Evolutionary conservation across 31 red algal species (phyloP).

Genomic region (Odonthalia washingtoniensis): DNA sequence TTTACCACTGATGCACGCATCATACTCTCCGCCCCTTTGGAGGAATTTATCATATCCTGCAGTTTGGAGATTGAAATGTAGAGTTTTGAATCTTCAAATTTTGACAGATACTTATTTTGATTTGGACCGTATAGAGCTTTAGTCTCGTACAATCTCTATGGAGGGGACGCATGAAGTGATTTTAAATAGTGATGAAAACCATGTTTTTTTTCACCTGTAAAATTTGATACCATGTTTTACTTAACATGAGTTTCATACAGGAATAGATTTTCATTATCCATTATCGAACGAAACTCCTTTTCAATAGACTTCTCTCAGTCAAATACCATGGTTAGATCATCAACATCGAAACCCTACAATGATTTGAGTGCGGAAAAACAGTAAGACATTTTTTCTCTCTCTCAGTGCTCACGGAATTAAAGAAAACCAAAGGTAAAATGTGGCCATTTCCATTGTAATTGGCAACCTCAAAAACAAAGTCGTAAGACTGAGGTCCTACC

Average conservation of each 20-base stretch:
- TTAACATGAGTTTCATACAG: too few species aligned
- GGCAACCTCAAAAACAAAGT: neutral
- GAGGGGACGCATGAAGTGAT: neutral
- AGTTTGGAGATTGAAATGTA: slow-evolving; percentile 8
- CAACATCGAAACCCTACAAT: too few species aligned
- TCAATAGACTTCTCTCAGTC: too few species aligned
- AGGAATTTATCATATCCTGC: slow-evolving; percentile 24
- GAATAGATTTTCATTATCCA: too few species aligned
- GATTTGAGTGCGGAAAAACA: too few species aligned
- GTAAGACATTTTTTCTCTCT: slow-evolving; percentile 20
- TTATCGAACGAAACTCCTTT: too few species aligned
- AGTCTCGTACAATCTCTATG: too few species aligned
- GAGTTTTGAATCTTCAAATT: slow-evolving; percentile 30
- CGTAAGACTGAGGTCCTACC: neutral
- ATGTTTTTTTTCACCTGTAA: too few species aligned
- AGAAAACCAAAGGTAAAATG: slow-evolving; percentile 31
- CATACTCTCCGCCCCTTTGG: slow-evolving; percentile 34
- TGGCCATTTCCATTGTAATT: too few species aligned
- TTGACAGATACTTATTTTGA: slow-evolving; percentile 8
- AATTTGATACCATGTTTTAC: too few species aligned
- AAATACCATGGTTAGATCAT: too few species aligned
- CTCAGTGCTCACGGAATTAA: slow-evolving; percentile 27
- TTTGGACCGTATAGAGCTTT: neutral
- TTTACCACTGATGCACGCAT: slow-evolving; percentile 41
- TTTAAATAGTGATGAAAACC: neutral